Conservation (phyloP, 805 yeast genomes). For the Candida qinlingensis region DNA sequence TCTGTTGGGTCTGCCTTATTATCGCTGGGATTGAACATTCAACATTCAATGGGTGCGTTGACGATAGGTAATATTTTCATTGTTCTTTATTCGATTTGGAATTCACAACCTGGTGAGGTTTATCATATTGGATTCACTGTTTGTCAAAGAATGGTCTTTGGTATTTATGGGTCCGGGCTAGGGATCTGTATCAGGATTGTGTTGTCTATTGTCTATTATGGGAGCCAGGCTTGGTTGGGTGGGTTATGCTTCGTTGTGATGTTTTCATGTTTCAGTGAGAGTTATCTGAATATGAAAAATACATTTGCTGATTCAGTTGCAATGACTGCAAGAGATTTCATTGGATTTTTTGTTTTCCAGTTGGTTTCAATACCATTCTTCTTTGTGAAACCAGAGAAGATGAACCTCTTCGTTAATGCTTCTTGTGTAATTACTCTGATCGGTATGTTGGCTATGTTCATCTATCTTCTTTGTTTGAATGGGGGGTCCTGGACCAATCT, state of each 20-base stretch:
- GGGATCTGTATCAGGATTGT: conserved; percentile 36
- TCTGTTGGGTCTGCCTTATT: conserved; percentile 35
- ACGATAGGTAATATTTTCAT: conserved; percentile 35
- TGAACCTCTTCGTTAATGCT: conserved; percentile 31
- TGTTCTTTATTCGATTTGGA: conserved; percentile 29
- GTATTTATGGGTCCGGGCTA: conserved; percentile 35
- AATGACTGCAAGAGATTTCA: conserved; percentile 37
- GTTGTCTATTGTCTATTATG: conserved; percentile 37
- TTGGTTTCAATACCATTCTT: conserved; percentile 36
- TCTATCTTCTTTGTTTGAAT: conserved; percentile 28
- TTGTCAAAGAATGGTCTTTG: conserved; percentile 34
- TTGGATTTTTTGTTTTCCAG: conserved; percentile 41
- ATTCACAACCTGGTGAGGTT: conserved; percentile 35
- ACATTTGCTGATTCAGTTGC: conserved; percentile 32
- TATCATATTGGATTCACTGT: conserved; percentile 37
- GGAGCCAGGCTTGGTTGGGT: conserved; percentile 40
- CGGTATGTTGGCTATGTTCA: conserved; percentile 37
- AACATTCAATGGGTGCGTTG: conserved; percentile 37
- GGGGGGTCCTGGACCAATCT: conserved; percentile 34
- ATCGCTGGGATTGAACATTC: conserved; percentile 33
- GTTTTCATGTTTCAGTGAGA: conserved; percentile 31
- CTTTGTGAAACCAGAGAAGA: conserved; percentile 38
- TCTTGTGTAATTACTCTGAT: conserved; percentile 33
- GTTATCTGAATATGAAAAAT: conserved; percentile 32
- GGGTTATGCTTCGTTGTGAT: conserved; percentile 35